Percentiles rank a stretch among this genome's conserved stretches.
phyloP scores from a whole-genome alignment of 176 grass and related monocot species.

The Rhynchospora pubera region DNA sequence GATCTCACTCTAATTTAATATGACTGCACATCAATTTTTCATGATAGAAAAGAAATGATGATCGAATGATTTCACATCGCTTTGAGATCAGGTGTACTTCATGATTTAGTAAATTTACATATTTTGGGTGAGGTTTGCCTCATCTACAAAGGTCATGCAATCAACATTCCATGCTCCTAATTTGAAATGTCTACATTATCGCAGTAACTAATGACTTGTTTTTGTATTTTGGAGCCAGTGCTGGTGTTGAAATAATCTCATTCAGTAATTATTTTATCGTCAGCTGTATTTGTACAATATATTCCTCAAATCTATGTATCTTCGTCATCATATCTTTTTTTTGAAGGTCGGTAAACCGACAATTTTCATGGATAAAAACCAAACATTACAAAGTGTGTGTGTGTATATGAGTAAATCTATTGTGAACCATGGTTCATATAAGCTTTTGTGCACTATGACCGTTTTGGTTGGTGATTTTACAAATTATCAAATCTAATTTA shows the following conservation, averaged over 20 bases:
- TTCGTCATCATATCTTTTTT: not conserved
- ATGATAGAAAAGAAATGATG: not conserved
- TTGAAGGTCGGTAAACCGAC: not conserved
- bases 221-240: not conserved
- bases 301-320: not conserved
- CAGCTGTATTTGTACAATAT: not conserved
- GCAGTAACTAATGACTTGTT: not conserved
- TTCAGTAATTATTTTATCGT: not conserved
- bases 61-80: not conserved
- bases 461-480: no score
- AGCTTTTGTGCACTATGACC: no score
- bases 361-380: no score
- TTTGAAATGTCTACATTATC: not conserved
- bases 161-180: not conserved
- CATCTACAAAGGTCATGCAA: not conserved
- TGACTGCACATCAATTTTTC: not conserved
- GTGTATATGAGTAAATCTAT: no score
- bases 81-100: not conserved
- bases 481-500: no score
- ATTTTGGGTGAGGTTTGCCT: not conserved
- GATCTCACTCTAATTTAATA: not conserved
- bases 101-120: no score
- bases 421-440: no score
- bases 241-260: not conserved
- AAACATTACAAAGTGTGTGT: no score